Evolutionary conservation across 495 filamentous ascomycete species (phyloP), one percentile per base, ranked within the genome.

Genomic region (Aspergillus conjunctus): DNA sequence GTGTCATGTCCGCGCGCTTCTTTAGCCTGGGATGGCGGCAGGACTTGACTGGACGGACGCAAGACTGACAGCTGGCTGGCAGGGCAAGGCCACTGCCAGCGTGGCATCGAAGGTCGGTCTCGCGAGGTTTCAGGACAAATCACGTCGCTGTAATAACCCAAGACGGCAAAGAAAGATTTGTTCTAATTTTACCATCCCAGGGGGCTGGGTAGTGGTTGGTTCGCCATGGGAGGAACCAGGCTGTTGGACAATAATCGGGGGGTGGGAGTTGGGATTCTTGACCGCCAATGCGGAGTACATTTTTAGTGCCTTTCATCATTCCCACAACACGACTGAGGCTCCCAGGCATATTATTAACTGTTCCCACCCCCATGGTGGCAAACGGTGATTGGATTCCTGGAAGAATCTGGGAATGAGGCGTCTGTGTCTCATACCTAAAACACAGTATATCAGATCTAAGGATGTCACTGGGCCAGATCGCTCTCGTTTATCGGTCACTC

Each of bases 11-110:
- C 59, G 59, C 59, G 66, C 57, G 60, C 56, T 65, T 62, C 56
- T 26, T 66, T 62, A 58, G 64, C 46, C 39, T 50, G 43, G 39
- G 52, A 49, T 65, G 33, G 62, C 58, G 56, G 61, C 59, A 60
- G 56, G 41, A 52, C 57, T 62, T 56, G 32, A 64, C 63, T 61
- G 58, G 22, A 48, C 51, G 51, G 59, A 56, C 31, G 51, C 52
- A 51, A 49, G 45, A 54, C 39, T 68, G 68, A 71, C 66, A 68
- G 68, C 51, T 68, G 63, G 59, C 68, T 51, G 33, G 18, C 33
- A 37, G 44, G 44, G 12, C 14, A 17, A 48, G 44, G 17, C 15
- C 2, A 11, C 46, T 71, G 64, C 65, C 68, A 71, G 66, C 65
- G 66, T 71, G 68, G 68, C 66, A 66, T 56, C 51, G 22, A 43